Evolutionary conservation across 345 rosid genomes (phyloP), one percentile per base, ranked within the genome.

Genomic region (Bruguiera sexangula): DNA sequence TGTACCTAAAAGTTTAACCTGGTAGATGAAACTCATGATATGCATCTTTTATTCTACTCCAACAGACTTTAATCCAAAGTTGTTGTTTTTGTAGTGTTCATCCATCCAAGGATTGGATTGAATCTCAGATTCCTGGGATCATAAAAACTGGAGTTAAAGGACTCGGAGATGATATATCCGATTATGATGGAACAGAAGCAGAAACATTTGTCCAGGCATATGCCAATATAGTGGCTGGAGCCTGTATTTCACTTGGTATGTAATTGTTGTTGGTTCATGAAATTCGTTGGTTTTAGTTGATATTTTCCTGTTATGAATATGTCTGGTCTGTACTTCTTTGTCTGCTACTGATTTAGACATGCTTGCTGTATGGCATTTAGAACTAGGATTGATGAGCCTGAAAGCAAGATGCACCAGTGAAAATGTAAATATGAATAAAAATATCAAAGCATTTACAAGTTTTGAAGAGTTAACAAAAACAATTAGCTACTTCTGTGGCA

Each of bases 201-300:
- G 93, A 89, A 84, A 84, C 90, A 55, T 82, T 83, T 77, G 95
- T 91, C 78, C 96, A 89, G 82, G 93, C 97, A 69, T 94, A 89
- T 75, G 85, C 87, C 78, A 94, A 94, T 76, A 82, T 94, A 72
- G 88, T 94, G 70, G 82, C 98, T 19, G 98, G 98, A 64, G 94
- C 97, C 50, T 94, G 98, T 73, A 87, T 91, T 71, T 88, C 98
- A 79, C 85, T 94, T 60, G 98, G 98, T 91, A 85, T 69, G 65
- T 66, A 26, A 72, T 70, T 70, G 18, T 65, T 56, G 9, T 74
- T 69, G 50, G 52, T 67, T 37, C 26, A 52, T 22, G 46, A 31
- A 26, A 62, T 63, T 11, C 29, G 8, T 37, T 19, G 27, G 4
- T 52, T 46, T 18, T 31, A 30, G 60, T 56, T 4, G 2, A 21